Evolutionary conservation across 306 rosid genomes (phyloP).

Genomic region (Quercus dentata): DNA sequence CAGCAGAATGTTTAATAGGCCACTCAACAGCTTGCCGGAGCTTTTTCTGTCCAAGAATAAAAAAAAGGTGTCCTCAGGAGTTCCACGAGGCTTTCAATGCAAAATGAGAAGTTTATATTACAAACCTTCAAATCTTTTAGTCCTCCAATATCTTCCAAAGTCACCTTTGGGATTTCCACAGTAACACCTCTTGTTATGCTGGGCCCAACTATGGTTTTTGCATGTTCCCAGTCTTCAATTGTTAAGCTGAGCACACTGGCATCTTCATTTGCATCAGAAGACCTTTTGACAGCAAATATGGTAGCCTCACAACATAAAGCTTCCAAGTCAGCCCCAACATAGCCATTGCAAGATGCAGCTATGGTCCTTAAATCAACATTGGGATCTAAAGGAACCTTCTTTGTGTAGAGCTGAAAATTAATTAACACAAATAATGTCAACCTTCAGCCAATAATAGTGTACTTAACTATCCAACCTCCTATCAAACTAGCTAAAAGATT

Average conservation of each 20-base stretch:
- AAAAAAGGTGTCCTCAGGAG: conserved; percentile 1
- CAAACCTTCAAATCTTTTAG: conserved; percentile 79
- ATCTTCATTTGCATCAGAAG: conserved; percentile 44
- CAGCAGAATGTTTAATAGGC: conserved; percentile 75
- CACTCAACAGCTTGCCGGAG: conserved; percentile 90
- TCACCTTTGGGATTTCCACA: conserved; percentile 81
- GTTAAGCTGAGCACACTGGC: conserved; percentile 31
- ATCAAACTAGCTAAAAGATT: background rate
- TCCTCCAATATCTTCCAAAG: conserved; percentile 95
- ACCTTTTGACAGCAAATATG: conserved; percentile 47
- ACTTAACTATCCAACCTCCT: conserved; percentile 15
- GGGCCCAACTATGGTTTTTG: conserved; percentile 52
- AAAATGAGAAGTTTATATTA: conserved; percentile 19
- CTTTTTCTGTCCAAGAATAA: conserved; percentile 56
- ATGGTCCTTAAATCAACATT: conserved; percentile 53
- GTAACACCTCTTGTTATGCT: conserved; percentile 93
- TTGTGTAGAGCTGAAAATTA: conserved; percentile 72
- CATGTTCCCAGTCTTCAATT: conserved; percentile 21
- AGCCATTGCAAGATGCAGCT: conserved; percentile 90
- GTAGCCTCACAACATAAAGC: conserved; percentile 81
- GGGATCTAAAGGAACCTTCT: conserved; percentile 55
- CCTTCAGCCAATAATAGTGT: background rate
- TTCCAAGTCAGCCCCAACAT: conserved; percentile 91
- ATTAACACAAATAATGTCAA: conserved; percentile 7
- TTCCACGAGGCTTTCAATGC: conserved; percentile 8